Evolutionary conservation across 768 basidiomycete species (phyloP), one percentile per base, ranked within the genome.

Genomic region (Tulasnella calospora): DNA sequence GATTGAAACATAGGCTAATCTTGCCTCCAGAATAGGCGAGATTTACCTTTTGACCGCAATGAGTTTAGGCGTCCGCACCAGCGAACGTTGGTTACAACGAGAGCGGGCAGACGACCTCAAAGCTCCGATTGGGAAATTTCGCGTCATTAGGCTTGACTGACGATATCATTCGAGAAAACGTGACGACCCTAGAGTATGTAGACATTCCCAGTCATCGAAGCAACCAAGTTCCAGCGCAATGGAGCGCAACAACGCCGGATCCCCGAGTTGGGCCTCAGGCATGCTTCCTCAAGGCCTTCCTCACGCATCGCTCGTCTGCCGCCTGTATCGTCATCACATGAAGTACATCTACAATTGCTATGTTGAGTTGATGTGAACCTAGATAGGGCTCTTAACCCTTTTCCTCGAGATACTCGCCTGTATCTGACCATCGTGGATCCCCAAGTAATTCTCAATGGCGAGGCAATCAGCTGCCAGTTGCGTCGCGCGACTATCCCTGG

Each of bases 211-310:
- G 61, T 35, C 61, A 35, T 67, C 61, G 61, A 67, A 67, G 61
- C 61, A 15, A 67, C 61, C 61, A 19, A 27, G 61, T 67, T 15
- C 61, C 61, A 33, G 13, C 27, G 19, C 61, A 67, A 67, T 27
- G 61, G 61, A 67, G 61, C 19, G 61, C 27, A 67, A 15, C 33
- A 30, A 67, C 61, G 33, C 61, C 61, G 61, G 61, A 15, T 30
- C 61, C 61, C 61, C 61, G 27, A 67, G 61, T 67, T 67, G 33
- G 61, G 61, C 61, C 61, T 67, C 61, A 67, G 61, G 61, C 61
- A 67, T 35, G 61, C 33, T 27, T 35, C 61, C 15, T 67, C 61
- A 67, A 7, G 61, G 61, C 61, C 61, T 67, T 30, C 61, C 30
- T 17, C 30, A 27, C 30, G 12, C 33, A 35, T 67, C 61, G 61